These are phyloP conservation scores for Pholiota conissans DNA, from an alignment of 768 basidiomycete genomes.

Conservation along the genomic window DNA sequence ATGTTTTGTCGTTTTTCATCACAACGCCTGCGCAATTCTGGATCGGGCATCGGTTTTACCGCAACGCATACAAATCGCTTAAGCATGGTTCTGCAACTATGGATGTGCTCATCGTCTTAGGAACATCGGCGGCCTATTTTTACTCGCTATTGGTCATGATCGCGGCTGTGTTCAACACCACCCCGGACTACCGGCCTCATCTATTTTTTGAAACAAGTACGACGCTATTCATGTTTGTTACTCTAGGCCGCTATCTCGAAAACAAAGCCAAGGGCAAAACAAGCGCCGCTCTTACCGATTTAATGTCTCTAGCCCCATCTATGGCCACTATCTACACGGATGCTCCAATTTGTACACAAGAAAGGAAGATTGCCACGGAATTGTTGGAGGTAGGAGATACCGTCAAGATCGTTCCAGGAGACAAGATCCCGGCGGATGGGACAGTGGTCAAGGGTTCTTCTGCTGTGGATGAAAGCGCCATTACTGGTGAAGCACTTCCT, in stretches of 20 bases:
- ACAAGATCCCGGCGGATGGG: conserved; percentile 96
- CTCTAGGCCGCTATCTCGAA: conserved; percentile 92
- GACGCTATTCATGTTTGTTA: conserved; percentile 97
- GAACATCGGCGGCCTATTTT: conserved; percentile 90
- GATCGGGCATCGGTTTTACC: conserved; percentile 86
- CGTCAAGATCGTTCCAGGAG: conserved; percentile 93
- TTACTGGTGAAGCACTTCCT: conserved; percentile 93
- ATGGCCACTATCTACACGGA: conserved; percentile 97
- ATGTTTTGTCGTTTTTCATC: conserved; percentile 70
- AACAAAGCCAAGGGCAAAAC: conserved; percentile 98
- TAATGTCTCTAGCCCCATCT: conserved; percentile 92
- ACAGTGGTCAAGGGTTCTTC: conserved; percentile 85
- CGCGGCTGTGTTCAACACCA: conserved; percentile 59
- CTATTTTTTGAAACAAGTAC: conserved; percentile 99
- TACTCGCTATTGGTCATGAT: conserved; percentile 81
- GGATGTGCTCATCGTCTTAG: conserved; percentile 96
- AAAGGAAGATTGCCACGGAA: conserved; percentile 92
- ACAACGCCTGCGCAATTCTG: conserved; percentile 94
- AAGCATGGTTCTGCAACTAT: conserved; percentile 91
- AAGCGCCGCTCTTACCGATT: conserved; percentile 92
- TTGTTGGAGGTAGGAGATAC: conserved; percentile 92
- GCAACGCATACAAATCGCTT: conserved; percentile 86
- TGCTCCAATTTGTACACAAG: conserved; percentile 72
- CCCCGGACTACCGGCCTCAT: conserved; percentile 73
- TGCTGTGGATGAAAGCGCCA: conserved; percentile 92